Evolutionary conservation across 192 early-diverging fungal species (phyloP).

Genomic region (Coemansia sp.): DNA sequence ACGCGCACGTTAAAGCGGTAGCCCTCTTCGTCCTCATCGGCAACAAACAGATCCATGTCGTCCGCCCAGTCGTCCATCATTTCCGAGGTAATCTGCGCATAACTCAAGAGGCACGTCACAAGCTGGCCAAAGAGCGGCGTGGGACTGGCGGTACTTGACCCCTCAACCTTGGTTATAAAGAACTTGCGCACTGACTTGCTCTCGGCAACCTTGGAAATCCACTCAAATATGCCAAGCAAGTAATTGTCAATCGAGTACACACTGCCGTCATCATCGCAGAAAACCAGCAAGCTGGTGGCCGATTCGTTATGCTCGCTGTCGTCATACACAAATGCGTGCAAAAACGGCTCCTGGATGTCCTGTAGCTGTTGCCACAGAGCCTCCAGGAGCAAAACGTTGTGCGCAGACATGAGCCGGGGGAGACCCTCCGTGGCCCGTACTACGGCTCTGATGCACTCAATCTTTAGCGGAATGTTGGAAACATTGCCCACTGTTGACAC

Average conservation of each 20-base stretch:
- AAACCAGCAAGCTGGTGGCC: slow-evolving; percentile 27
- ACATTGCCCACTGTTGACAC: slow-evolving; percentile 11
- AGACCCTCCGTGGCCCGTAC: slow-evolving; percentile 23
- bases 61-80: slow-evolving; percentile 73
- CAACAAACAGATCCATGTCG: slow-evolving; percentile 85
- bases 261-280: slow-evolving; percentile 34
- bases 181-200: slow-evolving; percentile 28
- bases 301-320: slow-evolving; percentile 36
- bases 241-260: slow-evolving; percentile 28
- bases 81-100: slow-evolving; percentile 79
- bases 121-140: slow-evolving; percentile 56
- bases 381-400: slow-evolving; percentile 23
- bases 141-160: slow-evolving; percentile 1
- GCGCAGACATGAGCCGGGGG: slow-evolving; percentile 23
- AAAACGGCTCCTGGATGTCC: slow-evolving; percentile 30
- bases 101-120: slow-evolving; percentile 57
- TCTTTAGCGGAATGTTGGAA: slow-evolving; percentile 37
- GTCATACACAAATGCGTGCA: slow-evolving; percentile 41
- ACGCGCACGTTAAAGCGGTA: slow-evolving; percentile 83
- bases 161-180: slow-evolving; percentile 19
- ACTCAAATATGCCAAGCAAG: slow-evolving; percentile 41
- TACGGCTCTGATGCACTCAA: slow-evolving; percentile 41
- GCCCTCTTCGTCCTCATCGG: slow-evolving; percentile 87
- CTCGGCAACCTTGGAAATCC: slow-evolving; percentile 33
- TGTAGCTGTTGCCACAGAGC: slow-evolving; percentile 36